Percentiles rank a stretch among this genome's conserved stretches.
These are phyloP conservation scores for Eugenia klotzschiana DNA, from an alignment of 441 rosid species.

Conservation along the genomic window DNA sequence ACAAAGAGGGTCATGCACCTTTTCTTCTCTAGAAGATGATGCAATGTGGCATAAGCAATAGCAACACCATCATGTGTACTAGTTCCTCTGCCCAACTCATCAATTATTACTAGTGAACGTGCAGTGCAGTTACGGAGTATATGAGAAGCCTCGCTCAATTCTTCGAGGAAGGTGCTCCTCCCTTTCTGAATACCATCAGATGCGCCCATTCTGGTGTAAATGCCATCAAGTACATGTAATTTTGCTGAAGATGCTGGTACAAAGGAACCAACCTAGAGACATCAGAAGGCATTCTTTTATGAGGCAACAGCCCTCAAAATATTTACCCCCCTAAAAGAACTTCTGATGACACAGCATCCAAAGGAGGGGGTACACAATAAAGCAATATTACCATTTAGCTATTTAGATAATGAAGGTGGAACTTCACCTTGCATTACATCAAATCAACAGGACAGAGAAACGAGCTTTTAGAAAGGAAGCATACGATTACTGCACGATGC, in stretches of 20 bases:
- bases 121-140: slow-evolving; percentile 58
- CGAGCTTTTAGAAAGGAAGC: background rate
- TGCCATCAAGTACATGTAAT: slow-evolving; percentile 65
- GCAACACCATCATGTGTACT: slow-evolving; percentile 94
- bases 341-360: background rate
- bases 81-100: slow-evolving; percentile 93
- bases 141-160: slow-evolving; percentile 67
- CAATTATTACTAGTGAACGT: slow-evolving; percentile 67
- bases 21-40: slow-evolving; percentile 51
- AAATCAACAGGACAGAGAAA: background rate
- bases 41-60: slow-evolving; percentile 76
- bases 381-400: background rate
- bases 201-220: slow-evolving; percentile 89
- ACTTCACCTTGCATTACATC: background rate
- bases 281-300: slow-evolving; percentile 14
- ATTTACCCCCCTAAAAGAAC: background rate
- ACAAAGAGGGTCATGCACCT: slow-evolving; percentile 79
- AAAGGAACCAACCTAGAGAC: slow-evolving; percentile 79
- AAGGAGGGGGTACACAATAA: background rate
- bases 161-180: slow-evolving; percentile 83
- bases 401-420: background rate
- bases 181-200: slow-evolving; percentile 91
- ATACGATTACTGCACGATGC: background rate
- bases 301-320: background rate
- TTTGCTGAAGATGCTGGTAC: slow-evolving; percentile 75